These are phyloP conservation scores for Nemania serpens DNA, from an alignment of 2,329 filamentous ascomycete species.

Conservation along the genomic window DNA sequence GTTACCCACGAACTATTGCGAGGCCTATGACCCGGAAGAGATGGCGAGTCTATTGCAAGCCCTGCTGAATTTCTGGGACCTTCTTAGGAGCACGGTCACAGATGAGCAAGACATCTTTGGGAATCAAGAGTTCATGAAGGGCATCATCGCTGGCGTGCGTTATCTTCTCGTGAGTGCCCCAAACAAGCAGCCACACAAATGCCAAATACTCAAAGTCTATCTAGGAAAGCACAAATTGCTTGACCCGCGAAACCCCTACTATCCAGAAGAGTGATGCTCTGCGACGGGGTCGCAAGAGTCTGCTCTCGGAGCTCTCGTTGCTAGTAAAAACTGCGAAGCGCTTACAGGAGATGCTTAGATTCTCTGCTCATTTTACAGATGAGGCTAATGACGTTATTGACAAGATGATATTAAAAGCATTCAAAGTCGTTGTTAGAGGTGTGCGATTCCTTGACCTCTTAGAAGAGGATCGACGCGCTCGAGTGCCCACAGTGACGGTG, in stretches of 20 bases:
- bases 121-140: constrained; percentile 92
- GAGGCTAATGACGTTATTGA: constrained; percentile 79
- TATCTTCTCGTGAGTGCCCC: constrained; percentile 75
- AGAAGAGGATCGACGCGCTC: constrained; percentile 63
- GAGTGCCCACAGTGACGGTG: constrained; percentile 58
- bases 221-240: constrained; percentile 84
- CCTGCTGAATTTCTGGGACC: constrained; percentile 89
- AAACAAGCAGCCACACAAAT: not conserved
- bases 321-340: constrained; percentile 88
- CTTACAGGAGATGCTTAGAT: constrained; percentile 73
- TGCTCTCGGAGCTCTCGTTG: constrained; percentile 86
- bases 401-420: constrained; percentile 91
- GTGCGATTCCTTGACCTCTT: constrained; percentile 89
- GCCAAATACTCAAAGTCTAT: constrained; percentile 4
- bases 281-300: constrained; percentile 79
- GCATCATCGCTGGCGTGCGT: constrained; percentile 89
- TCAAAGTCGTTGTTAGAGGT: constrained; percentile 89
- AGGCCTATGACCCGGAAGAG: constrained; percentile 86
- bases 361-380: constrained; percentile 52
- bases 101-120: constrained; percentile 79
- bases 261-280: constrained; percentile 78
- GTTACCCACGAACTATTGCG: constrained; percentile 98
- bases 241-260: constrained; percentile 78
- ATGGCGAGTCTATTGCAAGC: constrained; percentile 86
- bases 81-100: constrained; percentile 76